phyloP scores from a whole-genome alignment of 345 rosid genomes.

The Angophora floribunda region DNA sequence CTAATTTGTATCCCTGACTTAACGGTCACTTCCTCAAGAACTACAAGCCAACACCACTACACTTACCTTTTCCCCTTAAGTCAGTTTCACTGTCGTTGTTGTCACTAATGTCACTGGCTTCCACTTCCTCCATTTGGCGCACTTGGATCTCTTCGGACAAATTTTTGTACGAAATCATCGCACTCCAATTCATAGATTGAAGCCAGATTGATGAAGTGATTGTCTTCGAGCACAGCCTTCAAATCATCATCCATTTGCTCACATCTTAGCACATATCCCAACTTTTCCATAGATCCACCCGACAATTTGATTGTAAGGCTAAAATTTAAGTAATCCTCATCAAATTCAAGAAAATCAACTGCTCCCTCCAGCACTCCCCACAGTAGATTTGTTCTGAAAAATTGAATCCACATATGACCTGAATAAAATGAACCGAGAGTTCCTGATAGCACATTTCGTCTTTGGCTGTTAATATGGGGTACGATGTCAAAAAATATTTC shows the following conservation, averaged over 20 bases:
- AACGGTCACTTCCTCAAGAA: background rate
- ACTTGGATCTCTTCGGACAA: too few species aligned
- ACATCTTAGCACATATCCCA: background rate
- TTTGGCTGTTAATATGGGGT: background rate
- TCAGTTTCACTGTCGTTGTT: too few species aligned
- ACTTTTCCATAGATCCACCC: background rate
- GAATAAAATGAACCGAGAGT: background rate
- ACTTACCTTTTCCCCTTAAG: too few species aligned
- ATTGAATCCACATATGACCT: background rate
- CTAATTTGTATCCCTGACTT: background rate
- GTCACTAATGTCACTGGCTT: too few species aligned
- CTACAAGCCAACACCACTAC: background rate
- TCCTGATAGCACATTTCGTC: background rate
- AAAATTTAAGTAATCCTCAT: background rate
- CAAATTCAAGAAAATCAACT: background rate
- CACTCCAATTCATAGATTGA: fast-evolving
- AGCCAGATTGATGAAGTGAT: background rate
- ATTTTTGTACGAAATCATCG: fast-evolving
- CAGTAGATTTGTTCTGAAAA: background rate
- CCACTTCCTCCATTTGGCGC: too few species aligned
- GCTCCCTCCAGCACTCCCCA: background rate
- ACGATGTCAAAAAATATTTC: background rate
- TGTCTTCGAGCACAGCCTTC: background rate
- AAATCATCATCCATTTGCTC: background rate
- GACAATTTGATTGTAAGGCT: fast-evolving